A percentile compares a stretch with the other conserved stretches of the same genome.
phyloP scores from a whole-genome alignment of 371 early-diverging fungal species.

The Dinochytrium kinnereticum region DNA sequence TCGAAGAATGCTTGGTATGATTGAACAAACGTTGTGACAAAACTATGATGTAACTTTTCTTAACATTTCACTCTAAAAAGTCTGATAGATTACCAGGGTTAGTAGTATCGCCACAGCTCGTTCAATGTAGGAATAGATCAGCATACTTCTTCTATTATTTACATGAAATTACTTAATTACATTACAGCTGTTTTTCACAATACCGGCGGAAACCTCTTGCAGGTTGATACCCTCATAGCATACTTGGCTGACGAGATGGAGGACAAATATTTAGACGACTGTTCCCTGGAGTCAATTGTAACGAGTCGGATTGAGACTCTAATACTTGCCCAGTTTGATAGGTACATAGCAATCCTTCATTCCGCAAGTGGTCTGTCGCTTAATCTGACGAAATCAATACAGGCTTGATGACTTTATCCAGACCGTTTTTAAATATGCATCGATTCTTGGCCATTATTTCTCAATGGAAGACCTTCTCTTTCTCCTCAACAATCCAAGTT shows the following conservation, averaged over 20 bases:
- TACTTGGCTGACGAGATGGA: not conserved
- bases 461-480: not conserved
- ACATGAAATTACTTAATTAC: not conserved
- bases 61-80: no score
- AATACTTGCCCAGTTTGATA: not conserved
- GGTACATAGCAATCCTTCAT: not conserved
- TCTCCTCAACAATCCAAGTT: not conserved
- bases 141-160: no score
- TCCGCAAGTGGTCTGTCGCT: not conserved
- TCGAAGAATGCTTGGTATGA: not conserved
- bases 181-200: not conserved
- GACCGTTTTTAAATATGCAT: not conserved
- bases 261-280: not conserved
- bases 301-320: not conserved
- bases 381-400: not conserved
- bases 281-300: not conserved
- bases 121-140: no score
- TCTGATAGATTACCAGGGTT: no score
- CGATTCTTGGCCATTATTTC: constrained; percentile 16
- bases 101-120: no score
- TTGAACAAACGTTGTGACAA: not conserved
- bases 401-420: constrained; percentile 14
- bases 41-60: not conserved
- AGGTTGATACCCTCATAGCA: constrained; percentile 4
- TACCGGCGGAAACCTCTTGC: constrained; percentile 1